Base-by-base conservation (phyloP, 1,139 yeast genomes). In the Oligophagozyma castellii region DNA sequence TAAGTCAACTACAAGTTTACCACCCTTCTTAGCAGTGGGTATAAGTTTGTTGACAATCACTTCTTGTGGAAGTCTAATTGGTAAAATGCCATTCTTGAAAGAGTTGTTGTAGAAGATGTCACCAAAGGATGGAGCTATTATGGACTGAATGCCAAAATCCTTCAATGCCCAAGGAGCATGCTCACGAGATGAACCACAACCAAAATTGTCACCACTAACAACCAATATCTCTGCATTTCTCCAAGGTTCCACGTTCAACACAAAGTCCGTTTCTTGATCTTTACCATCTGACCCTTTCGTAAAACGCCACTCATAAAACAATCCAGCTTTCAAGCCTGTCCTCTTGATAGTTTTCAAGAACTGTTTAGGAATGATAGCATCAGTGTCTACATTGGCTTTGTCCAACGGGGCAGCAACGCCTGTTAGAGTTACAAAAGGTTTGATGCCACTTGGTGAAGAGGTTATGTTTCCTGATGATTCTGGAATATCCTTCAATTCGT, bases 161-260 rank as follows among this genome's bases (percentile, higher is more conserved):
- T 83, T 86, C 42, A 89, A 68, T 3, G 98, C 98, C 98, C 98
- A 89, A 35, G 98, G 96, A 14, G 98, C 98, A 50, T 89, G 98
- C 58, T 89, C 98, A 67, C 98, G 81, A 4, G 95, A 84, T 24
- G 96, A 86, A 47, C 98, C 98, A 64, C 98, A 89, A 41, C 98
- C 98, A 54, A 89, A 89, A 63, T 89, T 89, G 55, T 81, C 93
- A 55, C 98, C 98, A 29, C 93, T 75, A 37, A 86, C 94, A 42
- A 86, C 78, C 43, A 89, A 65, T 42, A 86, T 75, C 57, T 79
- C 75, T 14, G 96, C 76, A 24, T 67, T 52, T 44, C 75, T 70
- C 65, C 73, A 86, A 31, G 95, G 94, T 33, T 68, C 78, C 31
- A 72, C 79, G 54, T 89, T 89, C 46, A 89, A 70, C 35, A 80